Evolutionary conservation across 108 stramenopile species (phyloP), one percentile per base, ranked within the genome.

Genomic region (Aurantiochytrium sp.): DNA sequence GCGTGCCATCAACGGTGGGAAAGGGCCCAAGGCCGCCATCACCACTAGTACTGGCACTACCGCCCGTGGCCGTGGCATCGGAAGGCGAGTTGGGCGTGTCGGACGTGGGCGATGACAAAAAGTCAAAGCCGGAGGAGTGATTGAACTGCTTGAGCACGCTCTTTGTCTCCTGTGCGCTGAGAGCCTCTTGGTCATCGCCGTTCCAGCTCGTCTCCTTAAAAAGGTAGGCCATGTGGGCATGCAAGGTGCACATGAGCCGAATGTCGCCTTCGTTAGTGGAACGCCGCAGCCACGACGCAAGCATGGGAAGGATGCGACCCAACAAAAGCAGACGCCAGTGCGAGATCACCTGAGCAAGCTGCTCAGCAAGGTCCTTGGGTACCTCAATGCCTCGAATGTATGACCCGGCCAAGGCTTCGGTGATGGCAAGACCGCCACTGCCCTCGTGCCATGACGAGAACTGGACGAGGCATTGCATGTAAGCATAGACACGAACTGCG

Each of bases 221-320:
- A 58, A 91, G 90, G 91, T 98, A 98, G 69, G 98, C 92, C 44
- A 99, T 93, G 93, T 99, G 99, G 16, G 99, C 97, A 90, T 98
- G 98, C 23, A 98, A 95, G 35, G 97, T 87, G 90, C 97, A 97
- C 47, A 95, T 90, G 44, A 94, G 91, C 60, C 96, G 96, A 14
- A 97, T 96, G 88, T 97, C 96, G 58, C 93, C 93, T 5, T 88
- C 29, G n/a, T 91, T 72, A 87, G 93, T 94, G 60, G 93, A 92
- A 58, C 96, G 90, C 44, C 94, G 88, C 88, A 98, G 96, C 99
- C 99, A 99, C 49, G 97, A 96, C 87, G 98, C 98, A 25, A 99
- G 91, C 88, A 97, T 97, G 5, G 97, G 97, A 71, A 98, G 97
- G 4, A 93, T 92, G 58, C 87, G 87, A 5, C 53, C 55, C 12